These are phyloP conservation scores for Bonia amplexicaulis DNA, from an alignment of 176 grass and related monocot genomes.

Conservation along the genomic window DNA sequence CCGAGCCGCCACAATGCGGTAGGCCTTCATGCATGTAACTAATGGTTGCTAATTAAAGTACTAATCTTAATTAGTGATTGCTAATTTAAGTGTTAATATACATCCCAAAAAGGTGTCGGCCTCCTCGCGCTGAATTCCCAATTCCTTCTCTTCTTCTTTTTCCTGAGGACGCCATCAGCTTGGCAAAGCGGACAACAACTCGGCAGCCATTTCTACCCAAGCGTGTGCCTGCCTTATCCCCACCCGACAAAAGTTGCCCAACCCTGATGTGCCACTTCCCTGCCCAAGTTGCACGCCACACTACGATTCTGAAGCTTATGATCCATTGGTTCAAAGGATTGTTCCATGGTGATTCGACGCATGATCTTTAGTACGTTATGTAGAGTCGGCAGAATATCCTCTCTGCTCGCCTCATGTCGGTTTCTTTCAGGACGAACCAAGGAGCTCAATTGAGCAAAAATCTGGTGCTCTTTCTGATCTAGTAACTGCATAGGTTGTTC, in stretches of 20 bases:
- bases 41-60: too few species aligned
- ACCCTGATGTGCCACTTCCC: not conserved
- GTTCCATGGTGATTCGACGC: constrained; percentile 5
- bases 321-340: not conserved
- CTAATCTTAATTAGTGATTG: too few species aligned
- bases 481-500: too few species aligned
- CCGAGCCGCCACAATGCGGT: too few species aligned
- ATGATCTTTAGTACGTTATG: not conserved
- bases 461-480: not conserved
- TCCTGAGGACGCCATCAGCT: not conserved
- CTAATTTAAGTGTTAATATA: too few species aligned
- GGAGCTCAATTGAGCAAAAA: not conserved
- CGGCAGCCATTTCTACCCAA: not conserved
- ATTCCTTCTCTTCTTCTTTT: not conserved
- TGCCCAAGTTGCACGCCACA: constrained; percentile 30
- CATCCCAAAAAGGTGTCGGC: not conserved
- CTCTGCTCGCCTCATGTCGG: not conserved
- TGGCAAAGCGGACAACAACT: constrained; percentile 21
- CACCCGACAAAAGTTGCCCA: not conserved
- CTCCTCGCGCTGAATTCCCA: not conserved
- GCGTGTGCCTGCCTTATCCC: constrained; percentile 6
- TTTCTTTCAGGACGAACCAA: not conserved
- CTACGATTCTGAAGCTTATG: not conserved
- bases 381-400: not conserved
- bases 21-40: too few species aligned